Evolutionary conservation across 208 protist species (phyloP).

Genomic region (Leptomonas seymouri): DNA sequence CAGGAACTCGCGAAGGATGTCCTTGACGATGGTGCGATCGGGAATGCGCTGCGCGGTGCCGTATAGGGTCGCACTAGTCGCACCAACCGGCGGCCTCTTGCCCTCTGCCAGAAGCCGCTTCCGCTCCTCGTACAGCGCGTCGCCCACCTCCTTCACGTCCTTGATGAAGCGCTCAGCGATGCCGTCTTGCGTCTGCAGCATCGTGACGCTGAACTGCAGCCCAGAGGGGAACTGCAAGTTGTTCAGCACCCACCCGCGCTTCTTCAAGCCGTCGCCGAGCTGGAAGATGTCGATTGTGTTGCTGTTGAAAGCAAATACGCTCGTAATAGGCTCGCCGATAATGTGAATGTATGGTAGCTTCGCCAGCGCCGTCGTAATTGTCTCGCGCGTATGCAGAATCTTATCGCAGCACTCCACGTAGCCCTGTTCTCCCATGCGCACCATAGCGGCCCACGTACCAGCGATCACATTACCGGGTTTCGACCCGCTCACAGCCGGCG

Average conservation of each 20-base stretch:
- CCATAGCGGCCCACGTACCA: conserved; percentile 96
- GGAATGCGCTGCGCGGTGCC: conserved; percentile 91
- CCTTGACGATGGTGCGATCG: conserved; percentile 91
- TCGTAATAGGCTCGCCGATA: conserved; percentile 83
- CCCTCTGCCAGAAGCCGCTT: conserved; percentile 42
- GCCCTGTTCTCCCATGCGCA: conserved; percentile 90
- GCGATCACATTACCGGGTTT: conserved; percentile 96
- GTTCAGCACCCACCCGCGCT: conserved; percentile 95
- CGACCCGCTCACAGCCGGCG: conserved; percentile 95
- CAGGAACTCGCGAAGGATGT: conserved; percentile 83
- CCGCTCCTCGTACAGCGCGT: conserved; percentile 45
- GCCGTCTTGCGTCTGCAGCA: conserved; percentile 79
- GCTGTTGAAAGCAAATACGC: conserved; percentile 91
- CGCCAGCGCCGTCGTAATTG: conserved; percentile 71
- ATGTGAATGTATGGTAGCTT: conserved; percentile 78
- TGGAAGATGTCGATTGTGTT: conserved; percentile 92
- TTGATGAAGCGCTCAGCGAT: conserved; percentile 81
- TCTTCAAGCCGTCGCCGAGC: conserved; percentile 76
- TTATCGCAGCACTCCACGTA: conserved; percentile 82
- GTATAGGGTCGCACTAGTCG: conserved; percentile 89
- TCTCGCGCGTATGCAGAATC: conserved; percentile 82
- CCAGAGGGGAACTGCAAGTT: conserved; percentile 93
- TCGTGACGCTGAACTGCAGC: conserved; percentile 93
- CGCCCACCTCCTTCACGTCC: conserved; percentile 63
- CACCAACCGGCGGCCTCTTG: conserved; percentile 28